Evolutionary conservation across 163 green algal species (phyloP).

Genomic region (Coccomyxa subellipsoidea): DNA sequence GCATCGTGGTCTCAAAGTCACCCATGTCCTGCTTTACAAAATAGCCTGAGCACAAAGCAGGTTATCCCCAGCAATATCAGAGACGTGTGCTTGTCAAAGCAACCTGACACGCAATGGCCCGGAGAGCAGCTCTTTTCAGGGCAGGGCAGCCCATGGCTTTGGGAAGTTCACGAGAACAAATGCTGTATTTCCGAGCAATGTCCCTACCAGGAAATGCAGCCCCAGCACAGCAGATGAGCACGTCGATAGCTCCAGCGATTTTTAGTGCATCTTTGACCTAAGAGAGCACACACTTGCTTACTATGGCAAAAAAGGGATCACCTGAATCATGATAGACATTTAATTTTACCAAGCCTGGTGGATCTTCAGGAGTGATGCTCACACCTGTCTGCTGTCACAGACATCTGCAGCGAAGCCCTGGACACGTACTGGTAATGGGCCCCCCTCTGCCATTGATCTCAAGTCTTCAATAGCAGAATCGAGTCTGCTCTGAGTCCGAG

Average conservation of each 20-base stretch:
- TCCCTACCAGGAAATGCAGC: slow-evolving; percentile 36
- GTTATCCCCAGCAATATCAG: not conserved
- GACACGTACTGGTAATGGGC: not conserved
- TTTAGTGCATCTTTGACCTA: slow-evolving; percentile 2
- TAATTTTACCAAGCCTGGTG: too few species aligned
- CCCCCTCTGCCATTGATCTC: not conserved
- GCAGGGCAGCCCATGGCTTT: too few species aligned
- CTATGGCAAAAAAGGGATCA: too few species aligned
- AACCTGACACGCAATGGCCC: too few species aligned
- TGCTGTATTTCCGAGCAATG: not conserved
- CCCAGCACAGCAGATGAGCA: slow-evolving; percentile 78
- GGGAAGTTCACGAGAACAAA: not conserved
- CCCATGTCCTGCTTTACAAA: slow-evolving; percentile 65
- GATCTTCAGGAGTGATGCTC: too few species aligned
- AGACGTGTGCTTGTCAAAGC: too few species aligned
- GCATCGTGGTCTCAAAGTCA: slow-evolving; percentile 57
- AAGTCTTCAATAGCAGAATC: slow-evolving; percentile 43
- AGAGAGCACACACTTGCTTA: too few species aligned
- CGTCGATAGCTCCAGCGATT: slow-evolving; percentile 33
- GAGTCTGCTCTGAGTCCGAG: slow-evolving; percentile 62
- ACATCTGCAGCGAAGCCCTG: not conserved
- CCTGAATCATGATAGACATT: too few species aligned
- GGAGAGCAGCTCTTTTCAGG: too few species aligned
- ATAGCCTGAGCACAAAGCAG: slow-evolving; percentile 43
- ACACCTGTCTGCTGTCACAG: not conserved